Evolutionary conservation across 164 flowering plant species (phyloP).

Genomic region (Vitis riparia): DNA sequence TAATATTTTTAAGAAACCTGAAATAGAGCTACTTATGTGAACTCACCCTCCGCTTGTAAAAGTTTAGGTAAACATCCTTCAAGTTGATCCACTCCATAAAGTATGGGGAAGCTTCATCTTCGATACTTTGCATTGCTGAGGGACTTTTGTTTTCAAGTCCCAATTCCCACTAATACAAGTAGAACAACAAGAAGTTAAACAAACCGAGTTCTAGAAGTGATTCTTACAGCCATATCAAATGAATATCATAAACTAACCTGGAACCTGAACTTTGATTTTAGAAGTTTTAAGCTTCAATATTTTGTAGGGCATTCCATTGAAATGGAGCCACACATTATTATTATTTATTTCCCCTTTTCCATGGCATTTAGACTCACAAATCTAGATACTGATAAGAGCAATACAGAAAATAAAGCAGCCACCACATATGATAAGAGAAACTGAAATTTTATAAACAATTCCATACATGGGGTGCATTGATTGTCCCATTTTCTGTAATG

Average conservation of each 20-base stretch:
- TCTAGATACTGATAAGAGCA: background rate
- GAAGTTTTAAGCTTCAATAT: background rate
- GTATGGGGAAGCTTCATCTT: constrained; percentile 60
- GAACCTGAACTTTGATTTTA: background rate
- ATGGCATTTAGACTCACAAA: background rate
- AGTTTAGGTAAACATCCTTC: constrained; percentile 84
- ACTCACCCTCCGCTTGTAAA: constrained; percentile 76
- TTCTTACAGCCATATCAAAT: background rate
- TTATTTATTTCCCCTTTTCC: background rate
- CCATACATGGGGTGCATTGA: background rate
- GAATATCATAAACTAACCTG: background rate
- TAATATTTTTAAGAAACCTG: no score
- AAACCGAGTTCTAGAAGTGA: background rate
- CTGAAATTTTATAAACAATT: background rate
- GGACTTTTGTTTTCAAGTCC: constrained; percentile 94
- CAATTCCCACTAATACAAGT: constrained; percentile 78
- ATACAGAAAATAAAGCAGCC: no score
- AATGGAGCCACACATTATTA: background rate
- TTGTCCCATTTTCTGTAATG: background rate
- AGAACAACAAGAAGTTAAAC: background rate
- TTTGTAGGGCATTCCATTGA: background rate
- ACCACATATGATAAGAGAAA: background rate
- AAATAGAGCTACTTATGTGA: no score
- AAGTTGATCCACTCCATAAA: constrained; percentile 97
- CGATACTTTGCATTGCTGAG: constrained; percentile 82